A percentile compares a stretch with the other conserved stretches of the same genome.
phyloP scores from a whole-genome alignment of 1,139 yeast genomes.

The Wickerhamiella pararugosa region DNA sequence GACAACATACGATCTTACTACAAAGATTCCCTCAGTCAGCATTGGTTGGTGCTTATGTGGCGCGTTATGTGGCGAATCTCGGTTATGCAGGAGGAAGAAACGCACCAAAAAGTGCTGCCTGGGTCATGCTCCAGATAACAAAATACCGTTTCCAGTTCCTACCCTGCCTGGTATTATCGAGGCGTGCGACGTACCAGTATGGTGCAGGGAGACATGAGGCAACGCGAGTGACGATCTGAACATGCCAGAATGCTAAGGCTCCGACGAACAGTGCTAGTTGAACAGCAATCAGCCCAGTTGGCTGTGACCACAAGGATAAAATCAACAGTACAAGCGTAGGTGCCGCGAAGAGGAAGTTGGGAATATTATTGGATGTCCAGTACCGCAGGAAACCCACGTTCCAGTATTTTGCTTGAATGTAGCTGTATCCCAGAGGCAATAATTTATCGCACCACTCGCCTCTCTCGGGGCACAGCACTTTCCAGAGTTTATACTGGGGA shows the following conservation, averaged over 20 bases:
- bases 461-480: constrained; percentile 49
- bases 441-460: constrained; percentile 51
- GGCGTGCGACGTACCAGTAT: constrained; percentile 52
- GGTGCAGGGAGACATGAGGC: constrained; percentile 62
- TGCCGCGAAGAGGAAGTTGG: constrained; percentile 64
- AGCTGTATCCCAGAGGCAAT: constrained; percentile 52
- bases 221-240: constrained; percentile 71
- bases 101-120: constrained; percentile 28
- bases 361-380: constrained; percentile 69
- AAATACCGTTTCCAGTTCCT: constrained; percentile 18
- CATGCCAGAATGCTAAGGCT: constrained; percentile 56
- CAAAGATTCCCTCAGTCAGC: no score
- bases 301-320: constrained; percentile 8
- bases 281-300: constrained; percentile 17
- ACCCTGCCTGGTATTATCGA: constrained; percentile 15
- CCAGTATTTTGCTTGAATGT: constrained; percentile 77
- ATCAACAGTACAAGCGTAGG: constrained; percentile 38
- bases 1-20: no score
- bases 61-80: no score
- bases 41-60: no score
- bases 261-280: constrained; percentile 31
- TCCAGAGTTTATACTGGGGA: constrained; percentile 41
- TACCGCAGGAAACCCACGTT: constrained; percentile 62
- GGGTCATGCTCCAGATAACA: constrained; percentile 25
- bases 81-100: constrained; percentile 32